Evolutionary conservation across 2,329 filamentous ascomycete species (phyloP).

Genomic region (Trichophyton equinum): DNA sequence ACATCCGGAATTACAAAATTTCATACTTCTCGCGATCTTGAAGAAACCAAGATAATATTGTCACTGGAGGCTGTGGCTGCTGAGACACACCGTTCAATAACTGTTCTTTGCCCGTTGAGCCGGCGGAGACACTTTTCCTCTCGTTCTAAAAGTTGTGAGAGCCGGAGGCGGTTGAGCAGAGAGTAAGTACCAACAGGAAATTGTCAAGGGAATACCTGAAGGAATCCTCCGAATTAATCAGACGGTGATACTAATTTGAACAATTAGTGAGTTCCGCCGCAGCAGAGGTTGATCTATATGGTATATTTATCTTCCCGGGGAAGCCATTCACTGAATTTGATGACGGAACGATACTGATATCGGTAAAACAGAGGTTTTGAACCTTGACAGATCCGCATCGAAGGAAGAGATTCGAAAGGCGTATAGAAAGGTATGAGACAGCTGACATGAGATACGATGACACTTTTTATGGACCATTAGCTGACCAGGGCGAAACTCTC

Average conservation of each 20-base stretch:
- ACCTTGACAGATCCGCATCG: slow-evolving; percentile 56
- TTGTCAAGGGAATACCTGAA: background rate
- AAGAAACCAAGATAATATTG: background rate
- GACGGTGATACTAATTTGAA: background rate
- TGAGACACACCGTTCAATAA: background rate
- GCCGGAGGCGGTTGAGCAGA: background rate
- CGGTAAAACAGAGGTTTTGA: slow-evolving; percentile 59
- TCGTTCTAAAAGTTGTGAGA: background rate
- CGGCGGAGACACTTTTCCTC: background rate
- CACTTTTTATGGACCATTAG: background rate
- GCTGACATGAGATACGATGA: background rate
- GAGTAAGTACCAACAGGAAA: background rate
- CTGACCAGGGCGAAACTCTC: background rate
- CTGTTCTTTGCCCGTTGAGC: background rate
- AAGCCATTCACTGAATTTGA: background rate
- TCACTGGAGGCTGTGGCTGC: background rate
- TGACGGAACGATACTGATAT: background rate
- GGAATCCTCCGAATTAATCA: background rate
- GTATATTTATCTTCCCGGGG: slow-evolving; percentile 26
- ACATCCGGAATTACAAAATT: slow-evolving; percentile 1
- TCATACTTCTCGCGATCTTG: background rate
- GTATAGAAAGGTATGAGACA: slow-evolving; percentile 66
- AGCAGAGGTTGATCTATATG: slow-evolving; percentile 49
- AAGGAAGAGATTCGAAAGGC: slow-evolving; percentile 86
- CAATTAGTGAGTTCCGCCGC: slow-evolving; percentile 22